These are phyloP conservation scores for Cordia subcordata DNA, from an alignment of 257 asterid genomes.

Conservation along the genomic window DNA sequence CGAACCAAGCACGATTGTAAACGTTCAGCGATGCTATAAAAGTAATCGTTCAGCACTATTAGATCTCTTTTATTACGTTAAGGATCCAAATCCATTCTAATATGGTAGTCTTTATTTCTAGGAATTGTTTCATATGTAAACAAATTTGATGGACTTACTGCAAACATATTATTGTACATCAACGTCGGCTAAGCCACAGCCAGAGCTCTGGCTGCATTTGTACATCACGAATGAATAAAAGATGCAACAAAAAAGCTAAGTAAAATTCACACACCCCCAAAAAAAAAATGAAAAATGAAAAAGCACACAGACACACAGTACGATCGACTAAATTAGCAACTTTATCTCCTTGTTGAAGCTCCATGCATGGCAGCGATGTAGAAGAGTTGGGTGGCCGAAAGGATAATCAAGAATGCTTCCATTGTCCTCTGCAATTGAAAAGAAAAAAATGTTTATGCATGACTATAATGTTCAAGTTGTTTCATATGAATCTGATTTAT, in stretches of 20 bases:
- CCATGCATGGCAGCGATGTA: slow-evolving; percentile 72
- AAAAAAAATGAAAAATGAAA: slow-evolving; percentile 12
- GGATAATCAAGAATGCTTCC: slow-evolving; percentile 89
- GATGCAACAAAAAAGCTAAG: background rate
- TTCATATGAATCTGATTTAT: background rate
- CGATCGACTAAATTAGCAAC: too few relatives aligned
- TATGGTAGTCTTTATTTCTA: too few relatives aligned
- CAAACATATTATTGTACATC: slow-evolving; percentile 2
- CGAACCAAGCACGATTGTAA: too few relatives aligned
- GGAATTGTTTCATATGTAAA: too few relatives aligned
- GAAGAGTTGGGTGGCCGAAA: slow-evolving; percentile 64
- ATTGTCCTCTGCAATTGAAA: slow-evolving; percentile 60
- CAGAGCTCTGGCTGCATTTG: too few relatives aligned
- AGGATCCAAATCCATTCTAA: too few relatives aligned
- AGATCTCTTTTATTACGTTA: too few relatives aligned
- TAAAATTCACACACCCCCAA: background rate
- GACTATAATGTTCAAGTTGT: background rate
- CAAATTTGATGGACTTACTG: background rate
- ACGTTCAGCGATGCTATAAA: too few relatives aligned
- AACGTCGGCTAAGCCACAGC: background rate
- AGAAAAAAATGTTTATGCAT: background rate
- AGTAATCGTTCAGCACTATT: too few relatives aligned
- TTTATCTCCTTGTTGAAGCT: slow-evolving; percentile 47
- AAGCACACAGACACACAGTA: slow-evolving; percentile 4
- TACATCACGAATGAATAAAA: background rate